These are phyloP conservation scores for Globisporangium sylvaticum DNA, from an alignment of 352 stramenopile species.

Conservation along the genomic window DNA sequence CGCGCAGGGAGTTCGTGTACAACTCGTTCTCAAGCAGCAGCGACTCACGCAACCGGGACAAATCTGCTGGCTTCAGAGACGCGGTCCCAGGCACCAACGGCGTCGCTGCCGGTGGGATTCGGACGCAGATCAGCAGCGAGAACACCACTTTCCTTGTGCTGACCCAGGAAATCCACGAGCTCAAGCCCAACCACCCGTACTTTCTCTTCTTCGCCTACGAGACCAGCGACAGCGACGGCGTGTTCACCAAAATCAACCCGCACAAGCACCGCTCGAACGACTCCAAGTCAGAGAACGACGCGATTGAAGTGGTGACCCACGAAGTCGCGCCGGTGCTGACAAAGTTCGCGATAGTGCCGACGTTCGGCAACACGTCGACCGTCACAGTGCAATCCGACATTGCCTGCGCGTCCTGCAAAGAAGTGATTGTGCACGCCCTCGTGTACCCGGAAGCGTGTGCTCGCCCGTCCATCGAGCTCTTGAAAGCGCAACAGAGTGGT, in stretches of 20 bases:
- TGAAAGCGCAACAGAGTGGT: not conserved
- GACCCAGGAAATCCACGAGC: conserved; percentile 29
- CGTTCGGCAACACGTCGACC: conserved; percentile 46
- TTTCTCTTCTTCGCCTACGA: conserved; percentile 77
- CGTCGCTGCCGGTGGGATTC: conserved; percentile 43
- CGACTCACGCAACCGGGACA: not conserved
- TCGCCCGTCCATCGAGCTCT: conserved; percentile 14
- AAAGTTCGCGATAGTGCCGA: conserved; percentile 37
- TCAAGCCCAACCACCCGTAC: conserved; percentile 50
- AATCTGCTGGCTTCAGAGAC: conserved; percentile 24
- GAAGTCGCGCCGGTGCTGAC: conserved; percentile 43
- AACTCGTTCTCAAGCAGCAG: conserved; percentile 32
- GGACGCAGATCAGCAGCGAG: conserved; percentile 33
- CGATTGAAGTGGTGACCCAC: conserved; percentile 50
- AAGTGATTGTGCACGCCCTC: conserved; percentile 50
- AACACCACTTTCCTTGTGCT: conserved; percentile 48
- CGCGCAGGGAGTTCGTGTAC: conserved; percentile 27
- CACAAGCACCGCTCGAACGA: conserved; percentile 49
- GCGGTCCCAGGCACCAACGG: conserved; percentile 27
- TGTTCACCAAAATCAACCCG: conserved; percentile 69
- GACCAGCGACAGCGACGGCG: conserved; percentile 51
- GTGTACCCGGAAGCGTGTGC: conserved; percentile 39
- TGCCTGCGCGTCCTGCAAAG: conserved; percentile 38
- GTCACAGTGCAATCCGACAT: conserved; percentile 62
- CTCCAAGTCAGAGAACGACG: conserved; percentile 31